phyloP scores from a whole-genome alignment of 306 rosid species.

The Malus fusca region DNA sequence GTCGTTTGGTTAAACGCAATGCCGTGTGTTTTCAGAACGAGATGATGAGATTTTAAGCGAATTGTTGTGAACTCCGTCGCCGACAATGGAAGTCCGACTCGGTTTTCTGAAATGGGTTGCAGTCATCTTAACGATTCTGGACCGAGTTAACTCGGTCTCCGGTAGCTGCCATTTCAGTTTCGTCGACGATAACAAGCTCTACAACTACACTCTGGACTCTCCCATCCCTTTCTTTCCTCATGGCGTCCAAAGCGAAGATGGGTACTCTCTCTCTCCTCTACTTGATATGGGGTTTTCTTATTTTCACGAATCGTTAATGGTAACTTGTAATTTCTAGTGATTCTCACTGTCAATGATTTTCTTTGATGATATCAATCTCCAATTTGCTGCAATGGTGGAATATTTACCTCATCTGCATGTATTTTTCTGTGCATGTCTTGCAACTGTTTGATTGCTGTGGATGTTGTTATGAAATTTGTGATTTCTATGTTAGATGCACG shows the following conservation, averaged over 20 bases:
- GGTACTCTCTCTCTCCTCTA: conserved; percentile 32
- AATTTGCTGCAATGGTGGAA: too few relatives aligned
- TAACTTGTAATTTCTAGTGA: neutral
- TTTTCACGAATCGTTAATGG: neutral
- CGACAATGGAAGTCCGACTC: conserved; percentile 26
- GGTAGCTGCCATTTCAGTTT: conserved; percentile 48
- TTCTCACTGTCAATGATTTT: too few relatives aligned
- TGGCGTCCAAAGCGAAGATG: conserved; percentile 93
- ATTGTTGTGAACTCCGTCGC: conserved; percentile 20
- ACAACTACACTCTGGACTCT: conserved; percentile 64
- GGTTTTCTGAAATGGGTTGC: conserved; percentile 21
- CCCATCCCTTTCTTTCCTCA: conserved; percentile 64
- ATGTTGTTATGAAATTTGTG: neutral
- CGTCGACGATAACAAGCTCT: conserved; percentile 41
- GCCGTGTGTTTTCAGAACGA: neutral
- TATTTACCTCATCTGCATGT: too few relatives aligned
- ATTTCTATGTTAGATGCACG: neutral
- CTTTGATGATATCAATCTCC: too few relatives aligned
- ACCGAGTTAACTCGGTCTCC: conserved; percentile 22
- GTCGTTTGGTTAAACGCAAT: neutral
- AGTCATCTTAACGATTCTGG: conserved; percentile 33
- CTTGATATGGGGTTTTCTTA: neutral
- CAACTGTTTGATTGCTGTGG: neutral
- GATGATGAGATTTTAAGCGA: neutral
- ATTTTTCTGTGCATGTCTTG: neutral